phyloP scores from a whole-genome alignment of 2,329 filamentous ascomycete genomes.

The Claviceps fusiformis region DNA sequence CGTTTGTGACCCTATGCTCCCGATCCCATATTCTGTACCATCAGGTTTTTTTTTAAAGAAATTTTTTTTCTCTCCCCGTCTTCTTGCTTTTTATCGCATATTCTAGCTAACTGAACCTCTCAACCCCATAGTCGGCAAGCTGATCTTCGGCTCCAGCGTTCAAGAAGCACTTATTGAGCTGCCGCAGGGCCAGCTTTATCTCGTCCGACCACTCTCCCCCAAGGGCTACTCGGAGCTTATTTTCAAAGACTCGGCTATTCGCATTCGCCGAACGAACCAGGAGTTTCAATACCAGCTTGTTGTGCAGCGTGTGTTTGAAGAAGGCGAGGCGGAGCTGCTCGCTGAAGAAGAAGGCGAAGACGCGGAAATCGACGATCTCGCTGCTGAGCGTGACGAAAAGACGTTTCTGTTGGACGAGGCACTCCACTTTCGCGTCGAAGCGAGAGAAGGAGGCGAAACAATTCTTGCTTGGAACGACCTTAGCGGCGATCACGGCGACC shows the following conservation, averaged over 20 bases:
- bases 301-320: slow-evolving; percentile 89
- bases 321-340: slow-evolving; percentile 85
- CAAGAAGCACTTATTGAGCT: slow-evolving; percentile 93
- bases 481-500: slow-evolving; percentile 81
- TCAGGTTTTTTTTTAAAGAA: not conserved
- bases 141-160: slow-evolving; percentile 74
- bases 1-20: too few relatives aligned
- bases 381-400: slow-evolving; percentile 85
- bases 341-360: slow-evolving; percentile 84
- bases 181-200: slow-evolving; percentile 89
- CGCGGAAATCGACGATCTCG: slow-evolving; percentile 59
- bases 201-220: slow-evolving; percentile 85
- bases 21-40: too few relatives aligned
- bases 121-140: slow-evolving; percentile 58
- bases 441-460: slow-evolving; percentile 65
- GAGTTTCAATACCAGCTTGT: slow-evolving; percentile 97
- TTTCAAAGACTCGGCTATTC: slow-evolving; percentile 91
- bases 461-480: slow-evolving; percentile 91
- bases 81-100: too few relatives aligned
- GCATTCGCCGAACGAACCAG: slow-evolving; percentile 82
- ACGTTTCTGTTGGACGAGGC: slow-evolving; percentile 90
- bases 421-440: slow-evolving; percentile 74
- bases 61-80: too few relatives aligned
- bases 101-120: not conserved
- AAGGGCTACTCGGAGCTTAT: slow-evolving; percentile 98